Evolutionary conservation across 75 land plant genomes (phyloP).

Genomic region (Selaginella tamariscina): DNA sequence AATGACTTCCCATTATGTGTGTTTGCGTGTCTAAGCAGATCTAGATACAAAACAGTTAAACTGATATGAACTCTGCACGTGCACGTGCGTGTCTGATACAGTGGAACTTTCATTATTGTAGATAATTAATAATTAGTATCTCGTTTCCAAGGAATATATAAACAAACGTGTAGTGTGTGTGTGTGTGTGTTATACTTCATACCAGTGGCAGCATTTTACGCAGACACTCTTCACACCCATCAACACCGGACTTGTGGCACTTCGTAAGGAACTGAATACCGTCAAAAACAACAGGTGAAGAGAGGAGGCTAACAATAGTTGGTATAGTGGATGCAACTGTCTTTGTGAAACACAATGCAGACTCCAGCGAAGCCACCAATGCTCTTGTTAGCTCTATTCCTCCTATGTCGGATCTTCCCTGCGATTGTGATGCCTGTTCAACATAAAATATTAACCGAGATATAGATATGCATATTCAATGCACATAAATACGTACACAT

Average conservation of each 20-base stretch:
- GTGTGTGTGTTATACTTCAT: constrained; percentile 13
- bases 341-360: constrained; percentile 73
- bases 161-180: too few species aligned
- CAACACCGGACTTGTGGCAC: constrained; percentile 81
- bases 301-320: constrained; percentile 65
- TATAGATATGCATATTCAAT: constrained; percentile 43
- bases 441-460: constrained; percentile 5
- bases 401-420: constrained; percentile 42
- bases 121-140: too few species aligned
- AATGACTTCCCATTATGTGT: too few species aligned
- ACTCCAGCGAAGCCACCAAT: constrained; percentile 90
- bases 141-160: too few species aligned
- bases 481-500: too few species aligned
- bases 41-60: background rate
- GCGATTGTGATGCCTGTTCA: background rate
- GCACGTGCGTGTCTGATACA: too few species aligned
- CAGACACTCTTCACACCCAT: constrained; percentile 80
- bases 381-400: constrained; percentile 81
- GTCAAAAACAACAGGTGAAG: constrained; percentile 74
- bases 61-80: background rate
- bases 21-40: too few species aligned
- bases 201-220: constrained; percentile 91
- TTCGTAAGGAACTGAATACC: constrained; percentile 81
- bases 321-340: constrained; percentile 70
- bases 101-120: too few species aligned